A percentile compares a stretch with the other conserved stretches of the same genome.
These are phyloP conservation scores for Capsaspora owczarzaki DNA, from an alignment of 78 protist species.

Conservation along the genomic window DNA sequence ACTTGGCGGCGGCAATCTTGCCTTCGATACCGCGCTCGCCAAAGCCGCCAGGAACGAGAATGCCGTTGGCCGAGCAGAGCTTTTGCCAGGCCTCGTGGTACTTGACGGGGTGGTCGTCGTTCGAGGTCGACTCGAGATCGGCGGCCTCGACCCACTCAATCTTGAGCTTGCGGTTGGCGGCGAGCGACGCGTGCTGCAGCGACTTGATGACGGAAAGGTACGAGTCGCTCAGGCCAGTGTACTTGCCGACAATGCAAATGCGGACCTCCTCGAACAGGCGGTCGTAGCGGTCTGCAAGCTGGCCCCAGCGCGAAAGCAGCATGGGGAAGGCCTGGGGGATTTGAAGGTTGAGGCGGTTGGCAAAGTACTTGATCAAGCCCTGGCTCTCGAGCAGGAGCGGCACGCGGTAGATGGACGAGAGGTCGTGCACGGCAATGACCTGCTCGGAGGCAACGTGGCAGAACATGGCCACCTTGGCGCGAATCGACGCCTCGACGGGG, in stretches of 20 bases:
- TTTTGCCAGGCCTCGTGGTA: conserved; percentile 24
- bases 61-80: conserved; percentile 59
- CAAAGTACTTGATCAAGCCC: conserved; percentile 1
- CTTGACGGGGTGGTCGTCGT: not conserved
- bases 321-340: not conserved
- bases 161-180: conserved; percentile 48
- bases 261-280: conserved; percentile 1
- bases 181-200: conserved; percentile 71
- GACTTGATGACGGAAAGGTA: conserved; percentile 79
- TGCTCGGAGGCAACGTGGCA: conserved; percentile 77
- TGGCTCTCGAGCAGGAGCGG: conserved; percentile 65
- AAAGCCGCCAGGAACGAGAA: conserved; percentile 97
- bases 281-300: not conserved
- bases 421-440: conserved; percentile 75
- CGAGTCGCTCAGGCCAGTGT: conserved; percentile 79
- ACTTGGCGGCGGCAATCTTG: conserved; percentile 71
- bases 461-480: conserved; percentile 70
- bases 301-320: not conserved
- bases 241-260: conserved; percentile 88
- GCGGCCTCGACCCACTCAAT: conserved; percentile 41
- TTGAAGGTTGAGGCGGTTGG: not conserved
- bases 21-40: conserved; percentile 89
- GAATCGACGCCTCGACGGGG: conserved; percentile 43
- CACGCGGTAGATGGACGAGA: conserved; percentile 77
- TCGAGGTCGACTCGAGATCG: conserved; percentile 2